Evolutionary conservation across 2,329 filamentous ascomycete species (phyloP), one percentile per base, ranked within the genome.

Genomic region (Gnomoniopsis sp.): DNA sequence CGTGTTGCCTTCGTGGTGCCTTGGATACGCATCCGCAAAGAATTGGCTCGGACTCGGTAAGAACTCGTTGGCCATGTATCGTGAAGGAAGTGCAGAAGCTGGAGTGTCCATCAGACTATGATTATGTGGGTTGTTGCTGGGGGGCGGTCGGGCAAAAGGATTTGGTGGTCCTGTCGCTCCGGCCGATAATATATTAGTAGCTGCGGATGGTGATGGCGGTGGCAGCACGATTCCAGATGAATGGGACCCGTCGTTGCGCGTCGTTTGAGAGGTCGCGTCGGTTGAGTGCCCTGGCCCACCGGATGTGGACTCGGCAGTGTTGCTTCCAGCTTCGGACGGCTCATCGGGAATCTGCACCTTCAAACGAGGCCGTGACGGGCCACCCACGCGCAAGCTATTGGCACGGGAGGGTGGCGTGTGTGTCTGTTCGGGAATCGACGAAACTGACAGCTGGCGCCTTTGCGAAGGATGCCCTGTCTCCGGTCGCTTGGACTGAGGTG

Each of bases 271-370:
- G 7, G 87, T 84, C 2, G 79, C 77, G 46, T 83, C 82, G 46
- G 78, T 80, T 19, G 83, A 79, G 43, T 85, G 85, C 46, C 83
- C 66, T 14, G 67, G 69, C 3, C 71, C 83, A 34, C 88, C 73
- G 68, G 89, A 77, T 72, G 84, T 71, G 72, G 89, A 90, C 57
- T 90, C 90, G 49, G 82, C 90, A 3, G 89, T 90, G 49, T 86
- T 88, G 61, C 84, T 88, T 58, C 87, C 90, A 49, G 82, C 86
- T 11, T 74, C 72, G 10, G 91, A 96, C 44, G 87, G 86, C 68
- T 96, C 95, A 65, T 92, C 93, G 0, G 95, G 95, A 67, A 99
- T 99, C 69, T 97, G 92, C 4, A 99, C 91, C 66, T 91, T 96
- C 49, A 99, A 79, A 55, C 91, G 85, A 2, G 95, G 95, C 56